Evolutionary conservation across 176 grass and related monocot genomes (phyloP).

Genomic region (Eragrostis curvula): DNA sequence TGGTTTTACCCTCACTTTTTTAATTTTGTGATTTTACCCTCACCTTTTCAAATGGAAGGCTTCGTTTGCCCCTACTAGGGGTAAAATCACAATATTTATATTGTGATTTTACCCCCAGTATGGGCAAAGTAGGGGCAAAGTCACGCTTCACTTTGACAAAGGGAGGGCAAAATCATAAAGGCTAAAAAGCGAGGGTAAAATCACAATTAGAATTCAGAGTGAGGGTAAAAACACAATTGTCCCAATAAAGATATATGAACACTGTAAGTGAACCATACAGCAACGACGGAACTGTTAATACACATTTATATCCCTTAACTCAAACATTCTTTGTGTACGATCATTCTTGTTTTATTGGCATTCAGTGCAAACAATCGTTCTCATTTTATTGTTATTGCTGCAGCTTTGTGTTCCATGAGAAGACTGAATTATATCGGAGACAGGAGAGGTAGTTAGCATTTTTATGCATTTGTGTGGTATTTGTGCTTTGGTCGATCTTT

Average conservation of each 20-base stretch:
- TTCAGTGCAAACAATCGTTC: conserved; percentile 8
- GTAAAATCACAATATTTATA: too few species aligned
- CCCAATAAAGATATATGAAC: neutral
- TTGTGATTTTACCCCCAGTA: too few species aligned
- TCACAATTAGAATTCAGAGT: too few species aligned
- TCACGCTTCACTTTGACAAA: too few species aligned
- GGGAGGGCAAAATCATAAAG: too few species aligned
- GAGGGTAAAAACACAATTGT: too few species aligned
- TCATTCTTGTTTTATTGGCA: neutral
- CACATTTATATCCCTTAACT: neutral
- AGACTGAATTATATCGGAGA: conserved; percentile 62
- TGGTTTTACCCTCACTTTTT: too few species aligned
- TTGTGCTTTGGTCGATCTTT: conserved; percentile 30
- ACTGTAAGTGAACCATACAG: neutral
- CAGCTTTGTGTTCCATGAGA: conserved; percentile 80
- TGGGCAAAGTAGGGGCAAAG: too few species aligned
- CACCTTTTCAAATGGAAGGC: too few species aligned
- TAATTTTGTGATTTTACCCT: too few species aligned
- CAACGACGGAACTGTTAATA: neutral
- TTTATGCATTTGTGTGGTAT: conserved; percentile 6
- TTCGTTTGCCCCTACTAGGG: too few species aligned
- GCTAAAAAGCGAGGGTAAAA: too few species aligned
- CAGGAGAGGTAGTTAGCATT: conserved; percentile 56
- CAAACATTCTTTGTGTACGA: neutral
- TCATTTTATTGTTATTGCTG: conserved; percentile 35